These are phyloP conservation scores for Septoria linicola DNA, from an alignment of 2,329 filamentous ascomycete genomes.

Conservation along the genomic window DNA sequence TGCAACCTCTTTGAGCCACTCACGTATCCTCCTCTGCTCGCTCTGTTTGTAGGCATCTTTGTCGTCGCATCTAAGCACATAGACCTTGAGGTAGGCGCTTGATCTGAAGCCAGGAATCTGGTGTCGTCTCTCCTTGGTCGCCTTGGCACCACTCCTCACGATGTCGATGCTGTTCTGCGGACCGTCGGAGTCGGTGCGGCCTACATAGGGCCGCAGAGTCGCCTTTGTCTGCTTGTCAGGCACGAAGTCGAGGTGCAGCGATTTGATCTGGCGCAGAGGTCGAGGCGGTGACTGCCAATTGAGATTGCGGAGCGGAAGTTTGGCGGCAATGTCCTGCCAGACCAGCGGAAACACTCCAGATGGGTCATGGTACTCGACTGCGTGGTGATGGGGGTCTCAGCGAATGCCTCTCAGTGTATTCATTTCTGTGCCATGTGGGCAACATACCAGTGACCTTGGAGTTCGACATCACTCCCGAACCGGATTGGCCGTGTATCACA, in stretches of 20 bases:
- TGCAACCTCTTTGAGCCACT: slow-evolving; percentile 84
- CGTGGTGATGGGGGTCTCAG: slow-evolving; percentile 13
- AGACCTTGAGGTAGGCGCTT: slow-evolving; percentile 90
- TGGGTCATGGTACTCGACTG: slow-evolving; percentile 96
- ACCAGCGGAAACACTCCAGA: slow-evolving; percentile 82
- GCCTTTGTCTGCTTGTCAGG: slow-evolving; percentile 42
- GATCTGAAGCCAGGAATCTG: slow-evolving; percentile 92
- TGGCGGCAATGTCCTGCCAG: slow-evolving; percentile 71
- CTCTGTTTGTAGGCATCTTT: slow-evolving; percentile 87
- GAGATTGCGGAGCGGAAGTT: slow-evolving; percentile 83
- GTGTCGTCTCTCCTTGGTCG: slow-evolving; percentile 66
- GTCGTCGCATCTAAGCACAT: slow-evolving; percentile 89
- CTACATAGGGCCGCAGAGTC: slow-evolving; percentile 25
- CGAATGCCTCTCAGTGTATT: slow-evolving; percentile 3
- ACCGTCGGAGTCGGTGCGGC: slow-evolving; percentile 26
- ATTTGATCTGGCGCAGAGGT: slow-evolving; percentile 88
- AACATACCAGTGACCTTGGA: slow-evolving; percentile 52
- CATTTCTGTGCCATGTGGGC: background rate
- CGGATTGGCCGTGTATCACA: background rate
- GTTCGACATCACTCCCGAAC: slow-evolving; percentile 36
- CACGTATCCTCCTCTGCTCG: slow-evolving; percentile 73
- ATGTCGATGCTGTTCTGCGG: slow-evolving; percentile 46
- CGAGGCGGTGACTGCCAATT: slow-evolving; percentile 96
- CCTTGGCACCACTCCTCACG: slow-evolving; percentile 34
- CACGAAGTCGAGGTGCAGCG: slow-evolving; percentile 86